These are phyloP conservation scores for Penicillium atrosanguineum DNA, from an alignment of 495 filamentous ascomycete genomes.

Conservation along the genomic window DNA sequence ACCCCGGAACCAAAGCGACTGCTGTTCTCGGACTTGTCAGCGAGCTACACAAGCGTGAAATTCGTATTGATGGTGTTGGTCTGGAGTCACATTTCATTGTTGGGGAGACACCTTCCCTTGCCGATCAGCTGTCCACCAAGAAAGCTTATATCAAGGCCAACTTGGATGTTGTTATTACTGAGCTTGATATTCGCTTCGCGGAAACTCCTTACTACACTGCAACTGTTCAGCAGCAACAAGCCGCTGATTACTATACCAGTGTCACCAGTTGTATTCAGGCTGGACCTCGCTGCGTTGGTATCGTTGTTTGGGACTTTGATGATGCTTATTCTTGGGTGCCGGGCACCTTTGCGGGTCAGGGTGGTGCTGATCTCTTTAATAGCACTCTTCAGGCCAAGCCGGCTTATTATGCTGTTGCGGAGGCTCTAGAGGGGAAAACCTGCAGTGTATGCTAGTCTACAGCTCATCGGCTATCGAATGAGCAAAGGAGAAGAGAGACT, in stretches of 20 bases:
- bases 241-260: slow-evolving; percentile 49
- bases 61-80: slow-evolving; percentile 60
- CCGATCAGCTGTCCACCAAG: slow-evolving; percentile 36
- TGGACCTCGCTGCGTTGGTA: slow-evolving; percentile 54
- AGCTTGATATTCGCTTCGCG: slow-evolving; percentile 56
- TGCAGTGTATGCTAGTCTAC: slow-evolving; percentile 16
- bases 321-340: slow-evolving; percentile 58
- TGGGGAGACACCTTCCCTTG: slow-evolving; percentile 43
- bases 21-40: slow-evolving; percentile 45
- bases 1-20: slow-evolving; percentile 47
- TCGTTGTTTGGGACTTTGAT: slow-evolving; percentile 58
- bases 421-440: slow-evolving; percentile 16
- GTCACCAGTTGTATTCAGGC: slow-evolving; percentile 51
- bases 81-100: slow-evolving; percentile 59
- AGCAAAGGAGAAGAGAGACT: too few relatives aligned
- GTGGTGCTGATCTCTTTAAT: slow-evolving; percentile 43
- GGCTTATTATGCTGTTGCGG: slow-evolving; percentile 37
- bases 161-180: slow-evolving; percentile 61
- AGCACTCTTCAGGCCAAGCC: slow-evolving; percentile 49
- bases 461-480: too few relatives aligned
- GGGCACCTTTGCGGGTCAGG: slow-evolving; percentile 42
- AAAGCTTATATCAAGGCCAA: slow-evolving; percentile 43
- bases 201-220: slow-evolving; percentile 22
- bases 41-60: slow-evolving; percentile 43
- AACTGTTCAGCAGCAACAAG: slow-evolving; percentile 48